Evolutionary conservation across 2,329 filamentous ascomycete genomes (phyloP).

Genomic region (Phaeosphaeria sp.): DNA sequence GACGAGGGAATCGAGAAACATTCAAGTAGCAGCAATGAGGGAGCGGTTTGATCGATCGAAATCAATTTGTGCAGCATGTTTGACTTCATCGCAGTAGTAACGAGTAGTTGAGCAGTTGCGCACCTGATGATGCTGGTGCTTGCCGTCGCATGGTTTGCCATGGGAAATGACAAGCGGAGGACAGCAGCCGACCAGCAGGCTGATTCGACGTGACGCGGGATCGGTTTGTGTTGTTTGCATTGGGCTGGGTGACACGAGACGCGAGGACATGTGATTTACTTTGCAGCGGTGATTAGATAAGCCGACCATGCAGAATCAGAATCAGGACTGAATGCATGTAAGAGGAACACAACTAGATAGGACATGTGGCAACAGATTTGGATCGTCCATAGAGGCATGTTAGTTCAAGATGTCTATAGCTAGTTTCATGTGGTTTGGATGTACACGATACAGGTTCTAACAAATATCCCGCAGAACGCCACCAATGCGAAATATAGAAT

Average conservation of each 20-base stretch:
- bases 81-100: slow-evolving; percentile 9
- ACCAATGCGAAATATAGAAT: background rate
- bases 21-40: slow-evolving; percentile 7
- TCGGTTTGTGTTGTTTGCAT: slow-evolving; percentile 43
- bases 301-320: background rate
- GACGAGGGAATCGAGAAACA: slow-evolving; percentile 12
- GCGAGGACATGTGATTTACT: slow-evolving; percentile 17
- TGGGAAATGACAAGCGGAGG: slow-evolving; percentile 22
- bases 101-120: slow-evolving; percentile 12
- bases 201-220: slow-evolving; percentile 12
- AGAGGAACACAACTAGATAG: no score
- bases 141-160: slow-evolving; percentile 32
- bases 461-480: background rate
- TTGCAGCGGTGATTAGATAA: slow-evolving; percentile 14
- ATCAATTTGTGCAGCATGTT: slow-evolving; percentile 4
- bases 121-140: slow-evolving; percentile 37
- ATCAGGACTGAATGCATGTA: no score
- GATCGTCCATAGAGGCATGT: background rate
- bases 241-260: slow-evolving; percentile 1
- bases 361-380: background rate
- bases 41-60: slow-evolving; percentile 12
- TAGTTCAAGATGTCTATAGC: background rate
- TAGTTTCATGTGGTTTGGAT: background rate
- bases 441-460: no score
- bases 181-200: slow-evolving; percentile 27